phyloP scores from a whole-genome alignment of 176 grass and related monocot species.

The Cenchrus fungigraminus region DNA sequence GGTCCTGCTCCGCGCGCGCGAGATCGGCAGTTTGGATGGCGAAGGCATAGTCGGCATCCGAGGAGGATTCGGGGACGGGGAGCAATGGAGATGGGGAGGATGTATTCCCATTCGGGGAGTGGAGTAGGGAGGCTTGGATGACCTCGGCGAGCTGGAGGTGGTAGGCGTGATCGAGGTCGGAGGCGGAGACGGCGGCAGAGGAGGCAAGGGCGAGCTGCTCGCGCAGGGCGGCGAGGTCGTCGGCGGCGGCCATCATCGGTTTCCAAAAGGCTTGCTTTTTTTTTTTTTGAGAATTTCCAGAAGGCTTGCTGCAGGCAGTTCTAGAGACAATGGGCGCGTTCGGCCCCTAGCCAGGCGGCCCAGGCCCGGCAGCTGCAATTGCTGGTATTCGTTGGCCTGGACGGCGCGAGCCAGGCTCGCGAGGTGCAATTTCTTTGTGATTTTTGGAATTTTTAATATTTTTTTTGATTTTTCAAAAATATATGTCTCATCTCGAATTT shows the following conservation, averaged over 20 bases:
- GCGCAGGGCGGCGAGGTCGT: background rate
- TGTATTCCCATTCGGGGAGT: background rate
- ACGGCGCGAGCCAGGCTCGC: too few relatives aligned
- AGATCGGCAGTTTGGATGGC: conserved; percentile 43
- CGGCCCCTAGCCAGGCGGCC: too few relatives aligned
- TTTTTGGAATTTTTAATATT: too few relatives aligned
- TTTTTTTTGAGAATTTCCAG: too few relatives aligned
- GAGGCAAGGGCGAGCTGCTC: background rate
- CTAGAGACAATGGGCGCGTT: too few relatives aligned
- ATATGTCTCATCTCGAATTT: too few relatives aligned
- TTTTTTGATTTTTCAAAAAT: too few relatives aligned
- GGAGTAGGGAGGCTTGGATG: conserved; percentile 48
- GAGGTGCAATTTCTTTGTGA: too few relatives aligned
- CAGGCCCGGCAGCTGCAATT: too few relatives aligned
- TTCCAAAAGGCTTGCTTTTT: too few relatives aligned
- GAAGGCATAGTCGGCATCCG: conserved; percentile 2
- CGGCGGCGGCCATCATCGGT: background rate
- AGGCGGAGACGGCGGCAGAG: background rate
- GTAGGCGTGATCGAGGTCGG: conserved; percentile 47
- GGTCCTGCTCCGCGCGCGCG: conserved; percentile 54
- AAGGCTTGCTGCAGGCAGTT: too few relatives aligned
- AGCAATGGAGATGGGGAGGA: background rate
- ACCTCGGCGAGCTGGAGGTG: conserved; percentile 60
- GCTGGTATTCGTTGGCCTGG: too few relatives aligned
- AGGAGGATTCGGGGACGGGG: conserved; percentile 2